Evolutionary conservation across 2,329 filamentous ascomycete genomes (phyloP), one percentile per base, ranked within the genome.

Genomic region (Periconia digitata): DNA sequence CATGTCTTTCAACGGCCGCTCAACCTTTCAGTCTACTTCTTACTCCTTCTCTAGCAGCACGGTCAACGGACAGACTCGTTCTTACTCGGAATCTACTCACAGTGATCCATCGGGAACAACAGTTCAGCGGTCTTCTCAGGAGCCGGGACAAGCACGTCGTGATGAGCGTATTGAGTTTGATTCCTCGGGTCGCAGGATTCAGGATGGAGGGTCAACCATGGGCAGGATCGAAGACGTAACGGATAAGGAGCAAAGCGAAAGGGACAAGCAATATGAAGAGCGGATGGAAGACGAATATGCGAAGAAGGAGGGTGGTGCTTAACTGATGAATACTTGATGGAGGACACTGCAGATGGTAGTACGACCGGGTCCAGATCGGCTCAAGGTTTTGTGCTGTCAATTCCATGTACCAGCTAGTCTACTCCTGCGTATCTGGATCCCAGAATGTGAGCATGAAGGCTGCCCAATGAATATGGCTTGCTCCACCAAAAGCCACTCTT

Each of bases 261-360:
- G 61, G 2, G 70, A 71, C 48, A 69, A 62, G 54, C 37, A 68
- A 45, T 74, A 72, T 51, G 67, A 70, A 49, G 69, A 74, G 57
- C 62, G 60, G 18, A 75, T 75, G 53, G 71, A 74, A 56, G 72
- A 73, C 1, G 73, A 75, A 51, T 75, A 74, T 58, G 73, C 72
- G 2, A 75, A 75, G 67, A 59, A 71, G 22, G 72, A 75, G 55
- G 72, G 73, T 8, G 72, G 72, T 38, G 72, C 72, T 36, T 74
- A 56, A 37, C 10, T 6, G 27, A 12, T 5, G 27, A 32, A 15
- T 13, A 32, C 3, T 32, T 32, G n/a, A n/a, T n/a, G n/a, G n/a
- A n/a, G n/a, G n/a, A n/a, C n/a, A n/a, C n/a, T n/a, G n/a, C n/a
- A n/a, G n/a, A n/a, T n/a, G n/a, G n/a, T n/a, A n/a, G n/a, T n/a